phyloP scores from a whole-genome alignment of 129 eudicot genomes.

The Escallonia herrerae region DNA sequence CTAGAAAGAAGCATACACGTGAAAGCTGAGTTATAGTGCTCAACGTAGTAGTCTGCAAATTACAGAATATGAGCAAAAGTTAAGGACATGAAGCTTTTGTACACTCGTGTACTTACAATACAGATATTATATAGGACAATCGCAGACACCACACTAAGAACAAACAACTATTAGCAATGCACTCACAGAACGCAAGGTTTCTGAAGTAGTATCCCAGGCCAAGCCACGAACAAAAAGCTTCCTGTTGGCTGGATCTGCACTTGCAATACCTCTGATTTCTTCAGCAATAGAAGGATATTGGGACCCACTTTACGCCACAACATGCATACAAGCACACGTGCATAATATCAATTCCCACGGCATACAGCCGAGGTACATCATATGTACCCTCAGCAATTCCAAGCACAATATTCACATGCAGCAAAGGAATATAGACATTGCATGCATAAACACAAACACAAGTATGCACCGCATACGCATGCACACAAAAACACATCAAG shows the following conservation, averaged over 20 bases:
- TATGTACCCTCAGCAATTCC: conserved; percentile 16
- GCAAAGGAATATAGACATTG: not conserved
- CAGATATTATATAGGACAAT: conserved; percentile 5
- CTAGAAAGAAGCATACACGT: conserved; percentile 14
- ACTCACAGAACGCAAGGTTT: conserved; percentile 79
- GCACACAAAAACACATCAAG: not conserved
- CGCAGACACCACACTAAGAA: conserved; percentile 27
- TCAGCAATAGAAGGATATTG: conserved; percentile 63
- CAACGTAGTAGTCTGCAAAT: no score
- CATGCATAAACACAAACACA: not conserved
- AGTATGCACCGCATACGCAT: not conserved
- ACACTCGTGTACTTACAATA: conserved; percentile 1
- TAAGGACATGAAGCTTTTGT: conserved; percentile 7
- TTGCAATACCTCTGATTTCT: conserved; percentile 70
- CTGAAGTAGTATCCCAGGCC: conserved; percentile 70
- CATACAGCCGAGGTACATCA: conserved; percentile 16
- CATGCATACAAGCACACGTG: conserved; percentile 74
- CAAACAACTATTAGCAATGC: conserved; percentile 38
- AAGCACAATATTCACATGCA: conserved; percentile 1
- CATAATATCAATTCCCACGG: conserved; percentile 54
- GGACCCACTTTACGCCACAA: conserved; percentile 64
- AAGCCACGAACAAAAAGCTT: conserved; percentile 89
- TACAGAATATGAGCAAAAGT: not conserved
- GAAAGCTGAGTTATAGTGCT: not conserved
- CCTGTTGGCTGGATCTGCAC: conserved; percentile 79